A percentile compares a stretch with the other conserved stretches of the same genome.
phyloP scores from a whole-genome alignment of 2,329 filamentous ascomycete genomes.

The Ascochyta viciae-villosae region DNA sequence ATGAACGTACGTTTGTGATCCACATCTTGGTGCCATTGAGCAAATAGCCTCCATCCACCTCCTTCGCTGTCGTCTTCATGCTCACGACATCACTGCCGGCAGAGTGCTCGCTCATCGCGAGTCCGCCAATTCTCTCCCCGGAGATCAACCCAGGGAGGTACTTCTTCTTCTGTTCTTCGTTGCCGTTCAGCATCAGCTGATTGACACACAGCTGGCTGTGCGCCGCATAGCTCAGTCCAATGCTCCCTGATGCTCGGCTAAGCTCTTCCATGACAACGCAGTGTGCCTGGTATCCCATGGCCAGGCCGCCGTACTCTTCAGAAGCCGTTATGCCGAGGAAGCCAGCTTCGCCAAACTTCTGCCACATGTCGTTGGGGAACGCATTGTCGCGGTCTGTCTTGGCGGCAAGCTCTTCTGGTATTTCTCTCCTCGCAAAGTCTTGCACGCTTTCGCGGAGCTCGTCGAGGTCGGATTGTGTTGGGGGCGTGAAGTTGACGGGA shows the following conservation, averaged over 20 bases:
- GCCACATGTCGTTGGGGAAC: constrained; percentile 92
- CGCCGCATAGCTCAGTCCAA: constrained; percentile 91
- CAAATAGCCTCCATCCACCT: constrained; percentile 82
- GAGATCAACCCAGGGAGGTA: constrained; percentile 83
- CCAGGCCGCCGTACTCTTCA: constrained; percentile 87
- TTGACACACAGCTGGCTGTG: constrained; percentile 97
- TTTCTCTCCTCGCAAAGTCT: constrained; percentile 87
- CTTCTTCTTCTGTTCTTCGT: constrained; percentile 75
- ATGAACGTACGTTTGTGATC: constrained; percentile 85
- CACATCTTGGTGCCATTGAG: constrained; percentile 97
- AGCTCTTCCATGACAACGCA: constrained; percentile 96
- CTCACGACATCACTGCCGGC: constrained; percentile 93
- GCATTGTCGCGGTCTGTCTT: constrained; percentile 84
- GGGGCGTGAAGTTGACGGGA: constrained; percentile 71
- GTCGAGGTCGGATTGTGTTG: constrained; percentile 73
- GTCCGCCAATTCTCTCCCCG: constrained; percentile 80
- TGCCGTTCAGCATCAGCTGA: constrained; percentile 91
- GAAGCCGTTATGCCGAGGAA: constrained; percentile 93
- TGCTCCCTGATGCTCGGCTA: constrained; percentile 81
- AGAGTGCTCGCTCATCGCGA: constrained; percentile 94
- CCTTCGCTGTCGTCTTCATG: constrained; percentile 86
- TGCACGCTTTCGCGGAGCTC: constrained; percentile 85
- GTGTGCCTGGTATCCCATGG: constrained; percentile 95
- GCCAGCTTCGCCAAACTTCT: constrained; percentile 87
- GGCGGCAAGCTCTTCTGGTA: constrained; percentile 81